Conservation (phyloP, 108 stramenopile genomes). For the Thalassiosira profunda region DNA sequence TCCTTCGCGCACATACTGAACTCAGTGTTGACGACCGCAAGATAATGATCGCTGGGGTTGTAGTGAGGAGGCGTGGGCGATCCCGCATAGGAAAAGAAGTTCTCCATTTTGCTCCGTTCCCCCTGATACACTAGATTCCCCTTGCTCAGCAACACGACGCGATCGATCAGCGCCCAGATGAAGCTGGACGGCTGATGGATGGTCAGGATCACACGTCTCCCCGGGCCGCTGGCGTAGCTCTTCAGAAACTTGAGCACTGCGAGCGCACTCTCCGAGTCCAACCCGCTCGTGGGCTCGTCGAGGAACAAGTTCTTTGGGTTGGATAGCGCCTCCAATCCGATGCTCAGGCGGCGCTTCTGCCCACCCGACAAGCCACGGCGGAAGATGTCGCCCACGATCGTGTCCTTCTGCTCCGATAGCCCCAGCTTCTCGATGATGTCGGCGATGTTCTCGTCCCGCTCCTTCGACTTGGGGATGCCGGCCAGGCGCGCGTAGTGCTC, state of each 20-base stretch:
- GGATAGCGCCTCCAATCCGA: no score
- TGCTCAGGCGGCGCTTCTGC: slow-evolving; percentile 82
- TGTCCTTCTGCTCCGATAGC: slow-evolving; percentile 45
- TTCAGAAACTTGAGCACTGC: slow-evolving; percentile 56
- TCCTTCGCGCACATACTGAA: no score
- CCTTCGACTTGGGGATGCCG: slow-evolving; percentile 2
- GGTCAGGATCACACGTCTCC: slow-evolving; percentile 58
- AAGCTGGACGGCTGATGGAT: slow-evolving; percentile 63
- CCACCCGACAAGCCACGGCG: slow-evolving; percentile 77
- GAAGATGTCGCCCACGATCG: slow-evolving; percentile 74
- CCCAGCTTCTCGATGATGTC: slow-evolving; percentile 59
- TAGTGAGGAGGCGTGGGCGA: slow-evolving; percentile 52
- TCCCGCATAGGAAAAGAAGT: slow-evolving; percentile 47
- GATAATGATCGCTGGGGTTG: slow-evolving; percentile 66
- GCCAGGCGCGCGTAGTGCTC: slow-evolving; percentile 56
- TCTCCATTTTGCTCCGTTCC: slow-evolving; percentile 41
- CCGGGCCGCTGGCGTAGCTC: slow-evolving; percentile 42
- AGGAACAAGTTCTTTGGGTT: slow-evolving; percentile 1
- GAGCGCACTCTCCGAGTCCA: slow-evolving; percentile 57
- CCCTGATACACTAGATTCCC: slow-evolving; percentile 68
- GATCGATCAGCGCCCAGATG: slow-evolving; percentile 63
- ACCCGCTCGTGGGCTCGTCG: no score
- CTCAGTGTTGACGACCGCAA: no score
- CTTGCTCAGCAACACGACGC: slow-evolving; percentile 53
- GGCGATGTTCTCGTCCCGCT: slow-evolving; percentile 21